These are phyloP conservation scores for Venturia pyrina DNA, from an alignment of 2,329 filamentous ascomycete genomes.

Conservation along the genomic window DNA sequence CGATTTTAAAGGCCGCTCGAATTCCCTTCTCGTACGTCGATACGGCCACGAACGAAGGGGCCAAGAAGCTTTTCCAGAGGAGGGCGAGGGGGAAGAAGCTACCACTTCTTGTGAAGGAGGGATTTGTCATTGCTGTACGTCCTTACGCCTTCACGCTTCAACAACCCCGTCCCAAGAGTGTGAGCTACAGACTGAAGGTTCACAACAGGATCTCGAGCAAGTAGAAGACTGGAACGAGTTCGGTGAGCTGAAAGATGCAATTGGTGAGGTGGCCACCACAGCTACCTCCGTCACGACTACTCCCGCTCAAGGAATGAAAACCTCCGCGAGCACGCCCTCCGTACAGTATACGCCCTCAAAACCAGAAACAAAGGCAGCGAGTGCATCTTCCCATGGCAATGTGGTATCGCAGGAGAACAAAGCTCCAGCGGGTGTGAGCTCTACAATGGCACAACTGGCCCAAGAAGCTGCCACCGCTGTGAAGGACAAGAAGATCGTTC, in stretches of 20 bases:
- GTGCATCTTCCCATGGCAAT: not conserved
- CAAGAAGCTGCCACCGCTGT: constrained; percentile 9
- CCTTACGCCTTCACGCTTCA: not conserved
- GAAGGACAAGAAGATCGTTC: constrained; percentile 3
- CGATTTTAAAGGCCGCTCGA: constrained; percentile 88
- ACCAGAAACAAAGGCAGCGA: not conserved
- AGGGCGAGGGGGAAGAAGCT: constrained; percentile 79
- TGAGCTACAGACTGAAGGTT: not conserved
- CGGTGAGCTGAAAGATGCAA: constrained; percentile 81
- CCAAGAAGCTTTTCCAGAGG: constrained; percentile 79
- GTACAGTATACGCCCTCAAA: constrained; percentile 4
- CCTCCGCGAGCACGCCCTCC: constrained; percentile 1
- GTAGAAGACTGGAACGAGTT: constrained; percentile 99
- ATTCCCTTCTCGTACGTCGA: constrained; percentile 91
- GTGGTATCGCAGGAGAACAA: constrained; percentile 9
- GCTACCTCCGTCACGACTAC: constrained; percentile 21
- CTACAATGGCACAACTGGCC: constrained; percentile 6
- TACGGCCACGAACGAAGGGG: constrained; percentile 79
- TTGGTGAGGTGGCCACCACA: constrained; percentile 38
- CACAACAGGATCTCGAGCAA: constrained; percentile 70
- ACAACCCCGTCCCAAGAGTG: not conserved
- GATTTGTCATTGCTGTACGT: constrained; percentile 36
- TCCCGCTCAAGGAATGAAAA: constrained; percentile 16
- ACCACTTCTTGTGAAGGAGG: constrained; percentile 80
- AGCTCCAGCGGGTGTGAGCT: not conserved